These are phyloP conservation scores for Drechslerella coelobrocha DNA, from an alignment of 2,329 filamentous ascomycete genomes.

Conservation along the genomic window DNA sequence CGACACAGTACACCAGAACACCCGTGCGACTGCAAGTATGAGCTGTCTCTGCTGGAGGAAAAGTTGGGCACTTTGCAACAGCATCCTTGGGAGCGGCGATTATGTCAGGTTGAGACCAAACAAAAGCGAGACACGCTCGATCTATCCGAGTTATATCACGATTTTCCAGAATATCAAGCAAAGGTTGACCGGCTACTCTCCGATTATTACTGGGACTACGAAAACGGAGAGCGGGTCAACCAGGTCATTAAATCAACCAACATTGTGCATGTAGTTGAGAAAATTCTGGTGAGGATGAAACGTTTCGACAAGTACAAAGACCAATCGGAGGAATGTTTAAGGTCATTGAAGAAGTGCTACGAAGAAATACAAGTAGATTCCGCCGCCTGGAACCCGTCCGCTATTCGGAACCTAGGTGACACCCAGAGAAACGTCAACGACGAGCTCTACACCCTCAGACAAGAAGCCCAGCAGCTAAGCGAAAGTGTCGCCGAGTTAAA, in stretches of 20 bases:
- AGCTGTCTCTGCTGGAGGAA: slow-evolving; percentile 40
- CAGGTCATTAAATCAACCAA: slow-evolving; percentile 12
- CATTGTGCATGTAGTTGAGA: slow-evolving; percentile 11
- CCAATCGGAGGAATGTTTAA: slow-evolving; percentile 4
- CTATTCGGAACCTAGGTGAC: slow-evolving; percentile 15
- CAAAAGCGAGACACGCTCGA: slow-evolving; percentile 20
- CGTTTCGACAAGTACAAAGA: slow-evolving; percentile 18
- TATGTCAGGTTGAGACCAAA: slow-evolving; percentile 18
- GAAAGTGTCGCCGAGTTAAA: slow-evolving; percentile 8
- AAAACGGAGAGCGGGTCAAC: background rate
- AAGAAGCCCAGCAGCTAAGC: slow-evolving; percentile 9
- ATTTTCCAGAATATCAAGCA: slow-evolving; percentile 28
- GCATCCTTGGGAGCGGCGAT: slow-evolving; percentile 32
- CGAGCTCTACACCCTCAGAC: slow-evolving; percentile 10
- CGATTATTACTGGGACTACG: slow-evolving; percentile 29
- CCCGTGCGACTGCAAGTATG: slow-evolving; percentile 46
- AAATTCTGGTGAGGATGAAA: slow-evolving; percentile 13
- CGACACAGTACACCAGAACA: slow-evolving; percentile 41
- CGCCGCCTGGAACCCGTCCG: background rate
- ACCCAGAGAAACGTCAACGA: slow-evolving; percentile 20
- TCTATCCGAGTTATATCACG: slow-evolving; percentile 18
- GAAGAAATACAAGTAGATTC: slow-evolving; percentile 19
- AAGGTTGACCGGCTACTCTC: slow-evolving; percentile 10
- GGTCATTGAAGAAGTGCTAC: slow-evolving; percentile 16
- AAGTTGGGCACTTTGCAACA: slow-evolving; percentile 24